Conservation (phyloP, 495 filamentous ascomycete species). For the Pseudomonodictys pantanalensis region DNA sequence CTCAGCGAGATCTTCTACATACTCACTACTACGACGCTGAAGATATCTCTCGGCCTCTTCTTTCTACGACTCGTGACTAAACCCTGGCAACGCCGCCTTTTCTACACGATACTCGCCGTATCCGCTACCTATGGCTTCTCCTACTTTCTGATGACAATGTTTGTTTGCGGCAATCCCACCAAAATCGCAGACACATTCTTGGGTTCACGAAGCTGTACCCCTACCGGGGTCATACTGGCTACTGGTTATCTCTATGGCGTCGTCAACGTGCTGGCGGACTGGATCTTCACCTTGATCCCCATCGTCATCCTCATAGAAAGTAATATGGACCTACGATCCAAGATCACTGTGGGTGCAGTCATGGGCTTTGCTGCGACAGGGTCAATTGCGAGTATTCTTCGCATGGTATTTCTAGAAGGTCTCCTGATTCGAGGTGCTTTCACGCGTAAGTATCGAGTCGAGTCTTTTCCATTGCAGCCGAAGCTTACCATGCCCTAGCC, state of each 20-base stretch:
- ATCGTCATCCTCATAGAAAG: conserved; percentile 44
- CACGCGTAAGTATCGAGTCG: conserved; percentile 14
- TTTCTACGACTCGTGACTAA: conserved; percentile 43
- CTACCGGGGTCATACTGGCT: conserved; percentile 29
- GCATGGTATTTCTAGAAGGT: conserved; percentile 31
- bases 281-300: conserved; percentile 46
- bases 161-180: conserved; percentile 45
- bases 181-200: conserved; percentile 1
- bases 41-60: conserved; percentile 48
- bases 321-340: conserved; percentile 35
- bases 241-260: conserved; percentile 40
- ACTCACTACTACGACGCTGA: conserved; percentile 41
- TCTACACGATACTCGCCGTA: conserved; percentile 41
- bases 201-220: conserved; percentile 35
- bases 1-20: conserved; percentile 44
- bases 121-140: conserved; percentile 43
- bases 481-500: conserved; percentile 1
- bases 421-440: conserved; percentile 22
- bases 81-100: conserved; percentile 33
- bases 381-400: conserved; percentile 18
- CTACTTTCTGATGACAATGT: conserved; percentile 39
- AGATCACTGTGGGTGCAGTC: conserved; percentile 24
- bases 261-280: conserved; percentile 43
- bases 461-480: not conserved
- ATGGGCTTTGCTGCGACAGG: conserved; percentile 27